Evolutionary conservation across 331 rosid species (phyloP).

Genomic region (Telfairia occidentalis): DNA sequence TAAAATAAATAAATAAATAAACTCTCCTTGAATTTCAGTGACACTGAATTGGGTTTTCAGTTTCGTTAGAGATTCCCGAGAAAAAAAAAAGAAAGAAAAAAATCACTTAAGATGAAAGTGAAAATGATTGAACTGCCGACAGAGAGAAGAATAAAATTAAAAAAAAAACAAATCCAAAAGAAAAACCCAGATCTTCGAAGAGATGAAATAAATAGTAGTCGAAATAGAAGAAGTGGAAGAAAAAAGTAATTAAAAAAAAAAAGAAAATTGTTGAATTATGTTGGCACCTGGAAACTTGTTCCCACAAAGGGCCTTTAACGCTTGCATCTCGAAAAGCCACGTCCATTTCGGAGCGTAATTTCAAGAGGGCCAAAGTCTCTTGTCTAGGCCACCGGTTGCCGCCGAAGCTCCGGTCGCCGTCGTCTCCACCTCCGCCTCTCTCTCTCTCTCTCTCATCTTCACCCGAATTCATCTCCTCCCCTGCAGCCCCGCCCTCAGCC

Average conservation of each 20-base stretch:
- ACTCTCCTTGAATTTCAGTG: slow-evolving; percentile 10
- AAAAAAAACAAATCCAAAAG: background rate
- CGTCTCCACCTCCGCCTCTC: slow-evolving; percentile 11
- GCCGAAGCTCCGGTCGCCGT: slow-evolving; percentile 29
- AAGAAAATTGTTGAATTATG: background rate
- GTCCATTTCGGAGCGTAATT: slow-evolving; percentile 87
- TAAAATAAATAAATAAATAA: background rate
- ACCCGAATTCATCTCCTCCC: slow-evolving; percentile 18
- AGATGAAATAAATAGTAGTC: background rate
- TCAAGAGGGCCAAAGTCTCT: slow-evolving; percentile 74
- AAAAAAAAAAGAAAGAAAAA: background rate
- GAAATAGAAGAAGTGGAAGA: too few species aligned
- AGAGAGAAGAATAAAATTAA: background rate
- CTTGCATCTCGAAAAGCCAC: slow-evolving; percentile 67
- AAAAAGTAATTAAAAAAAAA: too few species aligned
- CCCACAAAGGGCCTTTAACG: slow-evolving; percentile 97
- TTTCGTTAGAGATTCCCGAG: slow-evolving; percentile 3
- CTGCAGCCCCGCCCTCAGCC: background rate
- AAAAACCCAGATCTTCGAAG: slow-evolving; percentile 5
- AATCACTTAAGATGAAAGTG: background rate
- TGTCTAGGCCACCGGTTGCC: slow-evolving; percentile 96
- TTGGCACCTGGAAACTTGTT: slow-evolving; percentile 70
- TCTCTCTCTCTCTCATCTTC: slow-evolving; percentile 26
- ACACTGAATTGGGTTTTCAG: background rate
- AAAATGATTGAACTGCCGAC: slow-evolving; percentile 16